Conservation (phyloP, 1,284 basidiomycete species). For the Ustilago cynodontis region DNA sequence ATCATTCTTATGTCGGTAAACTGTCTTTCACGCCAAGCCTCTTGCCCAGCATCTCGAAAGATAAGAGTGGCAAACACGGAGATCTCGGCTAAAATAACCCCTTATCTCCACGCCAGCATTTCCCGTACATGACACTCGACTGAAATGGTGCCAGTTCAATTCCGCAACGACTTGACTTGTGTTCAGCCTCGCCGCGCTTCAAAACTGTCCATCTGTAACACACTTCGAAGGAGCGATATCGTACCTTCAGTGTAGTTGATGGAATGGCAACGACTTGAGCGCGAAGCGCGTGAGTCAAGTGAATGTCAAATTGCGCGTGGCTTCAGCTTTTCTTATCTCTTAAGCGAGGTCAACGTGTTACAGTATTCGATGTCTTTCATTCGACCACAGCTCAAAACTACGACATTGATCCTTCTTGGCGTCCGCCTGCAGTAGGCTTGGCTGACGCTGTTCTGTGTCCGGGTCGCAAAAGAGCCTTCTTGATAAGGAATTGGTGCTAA, state of each 20-base stretch:
- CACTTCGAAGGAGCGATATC: too few species aligned
- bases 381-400: neutral
- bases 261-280: neutral
- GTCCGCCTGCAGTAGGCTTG: neutral
- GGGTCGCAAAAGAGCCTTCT: too few species aligned
- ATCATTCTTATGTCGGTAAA: neutral
- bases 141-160: too few species aligned
- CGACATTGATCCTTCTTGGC: neutral
- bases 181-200: too few species aligned
- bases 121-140: too few species aligned
- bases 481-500: too few species aligned
- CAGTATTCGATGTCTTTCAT: constrained; percentile 4
- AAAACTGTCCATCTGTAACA: too few species aligned
- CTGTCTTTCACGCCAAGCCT: neutral
- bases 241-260: too few species aligned
- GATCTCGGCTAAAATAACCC: neutral
- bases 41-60: neutral
- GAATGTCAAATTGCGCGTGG: constrained; percentile 1
- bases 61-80: neutral
- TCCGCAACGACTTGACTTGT: neutral
- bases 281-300: neutral
- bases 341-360: neutral
- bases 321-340: constrained; percentile 9
- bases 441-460: too few species aligned
- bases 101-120: constrained; percentile 5